phyloP scores from a whole-genome alignment of 768 basidiomycete species.

The Guyanaporus albipodus region DNA sequence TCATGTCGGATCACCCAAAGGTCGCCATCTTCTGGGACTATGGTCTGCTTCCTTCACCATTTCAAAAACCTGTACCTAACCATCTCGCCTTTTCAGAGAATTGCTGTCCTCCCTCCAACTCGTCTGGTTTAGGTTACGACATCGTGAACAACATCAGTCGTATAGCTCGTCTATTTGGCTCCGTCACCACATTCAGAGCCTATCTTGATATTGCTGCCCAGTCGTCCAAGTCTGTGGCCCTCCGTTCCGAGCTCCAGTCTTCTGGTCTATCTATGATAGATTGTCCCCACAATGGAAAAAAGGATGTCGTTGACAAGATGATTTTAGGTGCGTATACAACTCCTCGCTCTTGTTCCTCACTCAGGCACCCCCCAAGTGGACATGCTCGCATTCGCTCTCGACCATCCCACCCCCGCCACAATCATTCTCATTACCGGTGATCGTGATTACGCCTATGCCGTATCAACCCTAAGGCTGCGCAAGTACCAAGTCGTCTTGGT shows the following conservation, averaged over 20 bases:
- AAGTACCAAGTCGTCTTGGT: conserved; percentile 51
- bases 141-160: conserved; percentile 42
- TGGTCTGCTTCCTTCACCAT: conserved; percentile 18
- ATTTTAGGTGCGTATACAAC: conserved; percentile 35
- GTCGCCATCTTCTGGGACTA: conserved; percentile 45
- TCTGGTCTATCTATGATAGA: conserved; percentile 42
- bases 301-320: conserved; percentile 44
- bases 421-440: conserved; percentile 64
- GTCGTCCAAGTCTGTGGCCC: conserved; percentile 29
- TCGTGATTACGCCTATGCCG: conserved; percentile 62
- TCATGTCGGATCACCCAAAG: conserved; percentile 34
- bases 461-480: conserved; percentile 53
- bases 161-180: conserved; percentile 45
- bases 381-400: conserved; percentile 64
- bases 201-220: conserved; percentile 47
- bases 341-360: background rate
- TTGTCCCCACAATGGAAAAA: conserved; percentile 33
- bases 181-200: conserved; percentile 48
- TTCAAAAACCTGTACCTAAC: background rate
- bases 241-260: conserved; percentile 41
- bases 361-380: conserved; percentile 44
- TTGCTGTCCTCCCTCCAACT: conserved; percentile 29
- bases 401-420: conserved; percentile 50
- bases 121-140: conserved; percentile 36
- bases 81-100: conserved; percentile 25